Percentiles rank a stretch among this genome's conserved stretches.
Evolutionary conservation across 1,284 basidiomycete species (phyloP).

Genomic region (Ganoderma lingzhi): DNA sequence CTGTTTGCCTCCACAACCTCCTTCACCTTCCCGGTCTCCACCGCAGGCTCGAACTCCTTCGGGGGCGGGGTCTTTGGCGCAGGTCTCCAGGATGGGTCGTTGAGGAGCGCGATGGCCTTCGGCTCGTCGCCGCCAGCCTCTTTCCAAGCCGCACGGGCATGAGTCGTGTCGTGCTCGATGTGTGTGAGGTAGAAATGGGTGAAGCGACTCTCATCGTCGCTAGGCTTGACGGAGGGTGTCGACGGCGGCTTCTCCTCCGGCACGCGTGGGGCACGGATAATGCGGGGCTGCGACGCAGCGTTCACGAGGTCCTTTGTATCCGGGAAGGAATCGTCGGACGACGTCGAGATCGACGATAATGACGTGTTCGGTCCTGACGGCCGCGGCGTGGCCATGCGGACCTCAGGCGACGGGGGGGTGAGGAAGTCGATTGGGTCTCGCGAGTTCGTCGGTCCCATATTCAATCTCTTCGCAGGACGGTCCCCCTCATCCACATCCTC

Average conservation of each 20-base stretch:
- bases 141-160: conserved; percentile 69
- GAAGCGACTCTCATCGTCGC: conserved; percentile 47
- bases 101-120: conserved; percentile 63
- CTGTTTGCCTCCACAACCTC: conserved; percentile 75
- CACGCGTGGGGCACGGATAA: conserved; percentile 58
- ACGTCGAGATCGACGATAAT: conserved; percentile 52
- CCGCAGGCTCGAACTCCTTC: conserved; percentile 37
- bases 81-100: conserved; percentile 64
- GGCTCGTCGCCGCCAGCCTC: conserved; percentile 65
- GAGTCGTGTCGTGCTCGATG: conserved; percentile 53
- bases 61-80: conserved; percentile 37
- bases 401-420: conserved; percentile 63
- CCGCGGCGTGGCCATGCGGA: conserved; percentile 59
- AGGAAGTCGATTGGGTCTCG: conserved; percentile 50
- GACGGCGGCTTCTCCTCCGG: conserved; percentile 29
- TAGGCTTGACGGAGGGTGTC: conserved; percentile 26
- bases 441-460: conserved; percentile 53
- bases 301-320: conserved; percentile 52
- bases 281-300: conserved; percentile 56
- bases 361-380: conserved; percentile 48
- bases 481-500: conserved; percentile 57
- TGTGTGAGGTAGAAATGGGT: conserved; percentile 68
- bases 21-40: conserved; percentile 65
- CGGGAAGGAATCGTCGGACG: conserved; percentile 70
- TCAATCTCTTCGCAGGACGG: conserved; percentile 73